These are phyloP conservation scores for Pseudofabraea citricarpa DNA, from an alignment of 2,329 filamentous ascomycete genomes.

Conservation along the genomic window DNA sequence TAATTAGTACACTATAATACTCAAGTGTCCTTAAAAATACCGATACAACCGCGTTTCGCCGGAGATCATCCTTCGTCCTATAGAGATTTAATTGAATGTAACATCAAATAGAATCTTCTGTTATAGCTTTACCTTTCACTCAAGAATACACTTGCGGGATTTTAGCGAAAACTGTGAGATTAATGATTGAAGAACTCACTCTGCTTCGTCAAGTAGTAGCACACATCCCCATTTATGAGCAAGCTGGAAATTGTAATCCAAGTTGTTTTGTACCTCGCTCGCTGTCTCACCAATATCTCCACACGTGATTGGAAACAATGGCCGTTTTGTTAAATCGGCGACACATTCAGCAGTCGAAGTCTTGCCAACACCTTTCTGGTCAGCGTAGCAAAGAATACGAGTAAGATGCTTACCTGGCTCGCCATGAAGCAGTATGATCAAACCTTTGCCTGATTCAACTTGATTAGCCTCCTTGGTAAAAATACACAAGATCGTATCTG, in stretches of 20 bases:
- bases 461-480: too few relatives aligned
- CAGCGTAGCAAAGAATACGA: too few relatives aligned
- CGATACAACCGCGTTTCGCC: constrained; percentile 33
- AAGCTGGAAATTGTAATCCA: constrained; percentile 41
- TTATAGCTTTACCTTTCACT: not conserved
- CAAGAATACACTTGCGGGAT: constrained; percentile 37
- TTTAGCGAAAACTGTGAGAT: not conserved
- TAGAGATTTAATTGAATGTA: constrained; percentile 3
- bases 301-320: constrained; percentile 28
- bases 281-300: constrained; percentile 43
- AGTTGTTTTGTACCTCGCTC: constrained; percentile 34
- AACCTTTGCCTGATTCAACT: too few relatives aligned
- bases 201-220: constrained; percentile 44
- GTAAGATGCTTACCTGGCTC: too few relatives aligned
- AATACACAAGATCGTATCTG: too few relatives aligned
- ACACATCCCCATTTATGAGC: constrained; percentile 45
- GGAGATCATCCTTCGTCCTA: constrained; percentile 24
- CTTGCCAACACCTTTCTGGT: constrained; percentile 13
- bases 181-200: constrained; percentile 15
- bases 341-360: constrained; percentile 11
- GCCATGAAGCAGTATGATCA: too few relatives aligned
- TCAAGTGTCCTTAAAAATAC: constrained; percentile 31
- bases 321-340: constrained; percentile 9
- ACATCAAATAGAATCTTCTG: not conserved
- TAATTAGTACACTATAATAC: constrained; percentile 22